Evolutionary conservation across 805 yeast species (phyloP).

Genomic region (Candida ovalis): DNA sequence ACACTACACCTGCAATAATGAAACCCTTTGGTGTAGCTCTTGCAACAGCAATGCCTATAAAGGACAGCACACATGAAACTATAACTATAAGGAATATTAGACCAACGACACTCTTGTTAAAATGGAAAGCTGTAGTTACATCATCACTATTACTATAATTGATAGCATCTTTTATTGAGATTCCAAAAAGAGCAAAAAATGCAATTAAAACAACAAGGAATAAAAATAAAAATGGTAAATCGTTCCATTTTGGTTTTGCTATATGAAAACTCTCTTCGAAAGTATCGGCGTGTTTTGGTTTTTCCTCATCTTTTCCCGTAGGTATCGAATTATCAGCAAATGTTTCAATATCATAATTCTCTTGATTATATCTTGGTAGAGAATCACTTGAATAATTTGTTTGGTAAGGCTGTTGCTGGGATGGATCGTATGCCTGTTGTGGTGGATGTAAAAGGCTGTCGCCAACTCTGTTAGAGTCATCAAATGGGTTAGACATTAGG

Average conservation of each 20-base stretch:
- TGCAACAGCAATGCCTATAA: background rate
- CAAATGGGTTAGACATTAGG: background rate
- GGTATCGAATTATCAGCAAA: background rate
- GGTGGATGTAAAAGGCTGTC: background rate
- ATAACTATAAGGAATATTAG: background rate
- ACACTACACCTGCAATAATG: background rate
- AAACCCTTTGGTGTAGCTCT: background rate
- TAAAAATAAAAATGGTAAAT: constrained; percentile 63
- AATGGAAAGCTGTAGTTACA: background rate
- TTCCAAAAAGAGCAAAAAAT: constrained; percentile 10
- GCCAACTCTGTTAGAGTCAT: background rate
- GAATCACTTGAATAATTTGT: background rate
- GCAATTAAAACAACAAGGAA: constrained; percentile 19
- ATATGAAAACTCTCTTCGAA: constrained; percentile 71
- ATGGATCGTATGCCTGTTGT: background rate
- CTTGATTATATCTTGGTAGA: background rate
- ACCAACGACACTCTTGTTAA: background rate
- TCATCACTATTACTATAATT: constrained; percentile 41
- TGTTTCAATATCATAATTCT: background rate
- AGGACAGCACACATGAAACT: background rate
- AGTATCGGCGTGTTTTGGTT: constrained; percentile 29
- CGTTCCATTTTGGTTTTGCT: constrained; percentile 61
- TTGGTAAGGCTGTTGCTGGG: background rate
- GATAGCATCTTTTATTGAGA: constrained; percentile 8
- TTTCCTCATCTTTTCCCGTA: background rate